Base-by-base conservation (phyloP, 2,329 filamentous ascomycete genomes). In the Chaetomiaceae sp. region DNA sequence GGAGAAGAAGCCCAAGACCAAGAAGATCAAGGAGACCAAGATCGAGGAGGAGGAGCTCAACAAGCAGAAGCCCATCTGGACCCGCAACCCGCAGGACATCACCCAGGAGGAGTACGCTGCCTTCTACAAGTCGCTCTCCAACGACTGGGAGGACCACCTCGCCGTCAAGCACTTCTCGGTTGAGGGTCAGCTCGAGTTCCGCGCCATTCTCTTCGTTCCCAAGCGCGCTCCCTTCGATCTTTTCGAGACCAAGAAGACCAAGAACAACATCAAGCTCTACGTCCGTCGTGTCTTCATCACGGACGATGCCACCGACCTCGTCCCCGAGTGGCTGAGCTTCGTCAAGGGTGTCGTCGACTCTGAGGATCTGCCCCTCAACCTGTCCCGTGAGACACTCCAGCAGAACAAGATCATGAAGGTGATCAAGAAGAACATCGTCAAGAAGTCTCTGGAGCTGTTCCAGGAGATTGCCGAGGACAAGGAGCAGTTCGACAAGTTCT, bases 181-280 rank as follows among this genome's bases (percentile, higher is more conserved):
- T 62, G 94, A 99, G 82, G 94, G 94, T 86, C 94, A 97, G 82
- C 91, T 99, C 64, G 94, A 99, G 80, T 99, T 99, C 90, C 92
- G 92, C 64, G 94, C 94, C 64, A 96, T 99, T 76, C 90, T 99
- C 73, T 99, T 95, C 81, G 92, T 99, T 51, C 94, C 94, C 73
- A 97, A 99, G 89, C 92, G 94, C 69, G 94, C 94, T 75, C 94
- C 94, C 67, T 99, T 99, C 75, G 94, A 99, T 71, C 89, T 99
- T 60, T 99, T 99, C 75, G 94, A 99, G 88, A 96, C 92, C 73
- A 99, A 99, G 90, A 96, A 96, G 88, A 96, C 92, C 72, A 99
- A 99, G 90, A 99, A 97, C 89, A 99, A 99, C 88, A 97, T 99
- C 85, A 99, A 99, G 87, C 87, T 99, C 67, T 99, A 99, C 79